Evolutionary conservation across 345 rosid genomes (phyloP), one percentile per base, ranked within the genome.

Genomic region (Clarkia xantiana): DNA sequence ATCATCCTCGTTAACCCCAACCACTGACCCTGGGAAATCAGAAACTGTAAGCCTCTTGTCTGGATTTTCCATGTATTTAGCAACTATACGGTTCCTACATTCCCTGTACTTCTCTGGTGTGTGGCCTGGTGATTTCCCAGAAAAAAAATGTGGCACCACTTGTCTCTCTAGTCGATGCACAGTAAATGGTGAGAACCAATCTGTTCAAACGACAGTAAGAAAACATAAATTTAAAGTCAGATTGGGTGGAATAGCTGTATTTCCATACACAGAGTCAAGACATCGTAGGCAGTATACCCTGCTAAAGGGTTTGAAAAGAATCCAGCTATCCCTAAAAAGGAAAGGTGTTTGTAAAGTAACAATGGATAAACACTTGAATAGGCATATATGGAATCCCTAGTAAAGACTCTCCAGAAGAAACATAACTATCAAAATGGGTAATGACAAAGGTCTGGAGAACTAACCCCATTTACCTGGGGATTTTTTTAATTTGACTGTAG

Each of bases 131-230:
- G 94, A 84, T 68, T 91, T 91, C 42, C 96, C 98, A 58, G 94
- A 81, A 78, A 91, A 91, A 69, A 70, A 91, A 66, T 79, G 93
- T 0, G 98, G 98, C 68, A 86, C 96, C 58, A 84, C 98, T 75
- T 91, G 98, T 52, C 98, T 75, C 67, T 91, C 98, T 58, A 86
- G 64, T 62, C 98, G 77, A 80, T 91, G 74, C 57, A 91, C 94
- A 9, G 72, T 58, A 17, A 75, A 53, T 41, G 90, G 96, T 44
- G 96, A 78, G 74, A 91, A 91, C 98, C 98, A 91, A 68, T 80
- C 96, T 91, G 69, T 48, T 43, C 64, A 54, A 38, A 48, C 34
- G 40, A 64, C 39, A 59, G 52, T 25, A 22, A 47, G 48, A 7
- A 45, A 48, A n/a, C n/a, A 40, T 19, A 42, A 11, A 34, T 5